Percentiles rank a stretch among this genome's conserved stretches.
Evolutionary conservation across 2,329 filamentous ascomycete genomes (phyloP).

Genomic region (Cladosporium cucumerinum): DNA sequence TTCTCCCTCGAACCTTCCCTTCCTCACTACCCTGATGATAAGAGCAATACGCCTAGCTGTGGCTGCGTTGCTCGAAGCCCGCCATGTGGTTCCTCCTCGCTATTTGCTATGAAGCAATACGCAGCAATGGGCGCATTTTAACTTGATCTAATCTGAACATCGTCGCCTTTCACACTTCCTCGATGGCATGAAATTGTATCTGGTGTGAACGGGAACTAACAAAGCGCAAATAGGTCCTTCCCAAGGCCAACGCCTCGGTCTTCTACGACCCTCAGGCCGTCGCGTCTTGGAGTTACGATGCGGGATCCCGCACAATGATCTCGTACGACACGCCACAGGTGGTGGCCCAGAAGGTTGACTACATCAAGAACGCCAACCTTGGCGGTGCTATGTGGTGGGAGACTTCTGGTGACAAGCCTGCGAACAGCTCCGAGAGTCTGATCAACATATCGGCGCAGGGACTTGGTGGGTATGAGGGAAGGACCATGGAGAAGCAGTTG

Average conservation of each 20-base stretch:
- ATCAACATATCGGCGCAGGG: constrained; percentile 25
- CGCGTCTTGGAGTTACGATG: constrained; percentile 75
- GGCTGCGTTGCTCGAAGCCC: constrained; percentile 14
- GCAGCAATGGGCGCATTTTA: constrained; percentile 15
- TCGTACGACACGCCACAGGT: constrained; percentile 69
- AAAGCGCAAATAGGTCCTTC: constrained; percentile 52
- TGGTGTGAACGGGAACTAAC: not conserved
- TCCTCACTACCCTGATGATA: constrained; percentile 7
- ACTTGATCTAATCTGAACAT: constrained; percentile 13
- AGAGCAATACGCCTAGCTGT: constrained; percentile 14
- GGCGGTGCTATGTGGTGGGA: constrained; percentile 96
- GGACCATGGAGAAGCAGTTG: constrained; percentile 41
- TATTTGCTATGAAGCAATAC: constrained; percentile 13
- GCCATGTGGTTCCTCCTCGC: constrained; percentile 11
- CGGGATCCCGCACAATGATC: constrained; percentile 61
- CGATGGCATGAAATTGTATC: not conserved
- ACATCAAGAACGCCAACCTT: constrained; percentile 61
- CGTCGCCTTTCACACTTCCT: not conserved
- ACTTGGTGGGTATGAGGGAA: constrained; percentile 34
- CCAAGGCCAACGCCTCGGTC: constrained; percentile 63
- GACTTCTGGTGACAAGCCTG: constrained; percentile 68
- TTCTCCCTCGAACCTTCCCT: not conserved
- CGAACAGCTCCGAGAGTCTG: constrained; percentile 55
- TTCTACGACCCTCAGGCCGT: constrained; percentile 58
- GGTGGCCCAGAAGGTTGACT: constrained; percentile 66